Base-by-base conservation (phyloP, 768 basidiomycete genomes). In the Phaeolepiota aurea region DNA sequence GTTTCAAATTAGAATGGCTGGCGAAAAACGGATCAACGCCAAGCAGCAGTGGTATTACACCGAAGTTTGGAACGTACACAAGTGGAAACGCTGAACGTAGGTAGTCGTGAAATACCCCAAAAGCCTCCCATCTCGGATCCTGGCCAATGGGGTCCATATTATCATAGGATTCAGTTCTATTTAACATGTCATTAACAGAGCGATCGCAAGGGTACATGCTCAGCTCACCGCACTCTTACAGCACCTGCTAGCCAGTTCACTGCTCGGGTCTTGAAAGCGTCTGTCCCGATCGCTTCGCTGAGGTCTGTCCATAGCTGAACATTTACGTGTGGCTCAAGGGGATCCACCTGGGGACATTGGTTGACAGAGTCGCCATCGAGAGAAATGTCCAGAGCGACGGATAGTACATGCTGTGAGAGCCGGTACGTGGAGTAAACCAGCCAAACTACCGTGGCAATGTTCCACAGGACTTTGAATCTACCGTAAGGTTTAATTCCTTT, bases 141-240 rank as follows among this genome's bases (percentile, higher is more conserved):
- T 63, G 56, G 9, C 65, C 70, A 37, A 76, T 59, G 5, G 63
- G 57, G 7, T 62, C 67, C 58, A 76, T 65, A 42, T 62, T 60
- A 44, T 79, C 75, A 44, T 58, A 76, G 3, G 68, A 69, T 50
- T 77, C 73, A 7, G 76, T 78, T 13, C 76, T 78, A 20, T n/a
- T 22, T n/a, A 37, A 16, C 14, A 20, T 25, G 35, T 22, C 3
- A 14, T 21, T 32, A 39, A 52, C 11, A 19, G 11, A 18, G 32
- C 14, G 11, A 32, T 45, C 1, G 9, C 19, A 10, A 2, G 14
- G n/a, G 39, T 7, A 11, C 20, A 5, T 4, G 13, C 5, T 14
- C 33, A 3, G 53, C 66, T 52, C 40, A 73, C 70, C 65, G 64
- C 37, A 72, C 48, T 11, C 57, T 59, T 4, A 77, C 68, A 34